Evolutionary conservation across 192 early-diverging fungal genomes (phyloP).

Genomic region (Rhizoclosmatium globosum): DNA sequence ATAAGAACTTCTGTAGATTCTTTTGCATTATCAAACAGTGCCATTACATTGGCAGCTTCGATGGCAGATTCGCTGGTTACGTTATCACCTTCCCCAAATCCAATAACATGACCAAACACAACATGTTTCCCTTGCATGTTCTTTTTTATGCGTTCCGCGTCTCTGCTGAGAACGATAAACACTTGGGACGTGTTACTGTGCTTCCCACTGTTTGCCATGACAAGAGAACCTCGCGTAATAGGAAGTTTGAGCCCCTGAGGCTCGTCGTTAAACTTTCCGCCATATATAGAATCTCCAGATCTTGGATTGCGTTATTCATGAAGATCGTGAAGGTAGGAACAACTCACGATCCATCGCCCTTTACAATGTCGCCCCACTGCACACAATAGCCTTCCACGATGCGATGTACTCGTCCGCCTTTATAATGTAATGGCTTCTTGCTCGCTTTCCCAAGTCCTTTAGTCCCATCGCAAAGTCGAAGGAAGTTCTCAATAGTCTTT

Average conservation of each 20-base stretch:
- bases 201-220: slow-evolving; percentile 89
- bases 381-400: slow-evolving; percentile 86
- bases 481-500: slow-evolving; percentile 74
- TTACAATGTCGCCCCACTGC: slow-evolving; percentile 78
- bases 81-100: slow-evolving; percentile 15
- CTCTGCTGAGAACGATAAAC: slow-evolving; percentile 75
- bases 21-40: slow-evolving; percentile 25
- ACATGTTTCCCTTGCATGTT: slow-evolving; percentile 67
- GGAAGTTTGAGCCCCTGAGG: slow-evolving; percentile 59
- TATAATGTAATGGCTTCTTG: slow-evolving; percentile 82
- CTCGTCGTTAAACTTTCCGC: slow-evolving; percentile 79
- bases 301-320: neutral
- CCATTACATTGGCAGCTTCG: slow-evolving; percentile 30
- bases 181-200: slow-evolving; percentile 81
- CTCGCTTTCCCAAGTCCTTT: slow-evolving; percentile 67
- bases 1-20: slow-evolving; percentile 37
- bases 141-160: slow-evolving; percentile 26
- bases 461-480: slow-evolving; percentile 87
- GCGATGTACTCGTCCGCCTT: slow-evolving; percentile 64
- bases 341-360: slow-evolving; percentile 40
- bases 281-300: slow-evolving; percentile 82
- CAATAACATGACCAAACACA: slow-evolving; percentile 62
- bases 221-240: slow-evolving; percentile 65
- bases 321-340: neutral
- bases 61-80: neutral